Conservation (phyloP, 331 rosid genomes). For the Cydonia oblonga region DNA sequence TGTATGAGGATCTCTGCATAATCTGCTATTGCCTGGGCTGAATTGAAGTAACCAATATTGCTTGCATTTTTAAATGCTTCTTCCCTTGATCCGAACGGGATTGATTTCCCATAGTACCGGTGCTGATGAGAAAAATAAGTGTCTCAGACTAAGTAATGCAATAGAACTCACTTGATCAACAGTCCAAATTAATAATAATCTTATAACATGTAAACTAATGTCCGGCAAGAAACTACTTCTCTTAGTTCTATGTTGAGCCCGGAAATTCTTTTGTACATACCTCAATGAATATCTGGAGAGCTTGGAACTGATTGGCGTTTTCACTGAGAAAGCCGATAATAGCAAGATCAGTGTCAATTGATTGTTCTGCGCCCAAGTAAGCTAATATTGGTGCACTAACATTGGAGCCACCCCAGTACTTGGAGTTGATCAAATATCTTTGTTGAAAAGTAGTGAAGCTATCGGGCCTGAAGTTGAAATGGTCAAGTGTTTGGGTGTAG, state of each 20-base stretch:
- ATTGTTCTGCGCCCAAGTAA: slow-evolving; percentile 48
- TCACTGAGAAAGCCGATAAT: slow-evolving; percentile 41
- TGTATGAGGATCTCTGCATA: slow-evolving; percentile 48
- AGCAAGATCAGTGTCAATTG: not conserved
- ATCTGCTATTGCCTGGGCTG: slow-evolving; percentile 60
- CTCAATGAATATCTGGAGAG: slow-evolving; percentile 53
- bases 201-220: no score
- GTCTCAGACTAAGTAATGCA: no score
- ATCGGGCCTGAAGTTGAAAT: no score
- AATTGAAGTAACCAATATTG: slow-evolving; percentile 44
- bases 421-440: slow-evolving; percentile 34
- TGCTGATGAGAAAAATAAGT: no score
- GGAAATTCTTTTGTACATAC: slow-evolving; percentile 13
- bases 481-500: no score
- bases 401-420: slow-evolving; percentile 51
- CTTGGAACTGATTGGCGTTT: slow-evolving; percentile 42
- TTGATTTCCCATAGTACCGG: no score
- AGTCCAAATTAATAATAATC: no score
- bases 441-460: no score
- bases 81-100: not conserved
- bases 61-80: no score
- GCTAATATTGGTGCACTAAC: slow-evolving; percentile 42
- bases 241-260: no score
- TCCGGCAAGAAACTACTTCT: no score
- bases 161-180: no score